Evolutionary conservation across 306 rosid species (phyloP), one percentile per base, ranked within the genome.

Genomic region (Quercus berberidifolia): DNA sequence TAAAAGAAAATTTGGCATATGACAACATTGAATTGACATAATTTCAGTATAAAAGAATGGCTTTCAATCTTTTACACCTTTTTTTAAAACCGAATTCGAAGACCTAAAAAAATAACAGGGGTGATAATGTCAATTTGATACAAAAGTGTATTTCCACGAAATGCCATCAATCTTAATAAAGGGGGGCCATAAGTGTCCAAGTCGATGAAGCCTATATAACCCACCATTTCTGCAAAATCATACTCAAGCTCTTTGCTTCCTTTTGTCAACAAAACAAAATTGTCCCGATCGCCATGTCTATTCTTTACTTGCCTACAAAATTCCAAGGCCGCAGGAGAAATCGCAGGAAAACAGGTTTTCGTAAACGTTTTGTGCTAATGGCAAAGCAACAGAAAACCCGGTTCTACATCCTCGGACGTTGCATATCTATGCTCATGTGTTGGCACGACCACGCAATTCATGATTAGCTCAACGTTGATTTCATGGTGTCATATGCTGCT

Each of bases 341-440:
- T 52, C 57, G 79, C 80, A 77, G 81, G 72, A 74, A 86, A 78
- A 71, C 64, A 2, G 69, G 88, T 60, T 57, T 89, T 19, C 76
- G 88, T 21, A 89, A 84, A 26, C 86, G 88, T 21, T 86, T 90
- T 75, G 52, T 76, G 77, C 12, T 60, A 55, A 78, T 89, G 84
- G 76, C 73, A 25, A 89, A 89, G 86, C 92, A 89, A 31, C 92
- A 89, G 81, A 89, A 86, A 56, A 84, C 92, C 15, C 65, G 92
- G 65, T 86, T 86, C 81, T 89, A 89, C 55, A 89, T 89, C 76
- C 84, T 85, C 2, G 86, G 88, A 51, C 90, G 92, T 74, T 89
- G 92, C 74, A 75, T 89, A 71, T 84, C 87, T 52, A 89, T 89
- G 92, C 88, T 89, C 63, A 75, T 89, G 13, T 89, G 92, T 78